Conservation (phyloP, 768 basidiomycete species). For the Flagelloscypha sp. region DNA sequence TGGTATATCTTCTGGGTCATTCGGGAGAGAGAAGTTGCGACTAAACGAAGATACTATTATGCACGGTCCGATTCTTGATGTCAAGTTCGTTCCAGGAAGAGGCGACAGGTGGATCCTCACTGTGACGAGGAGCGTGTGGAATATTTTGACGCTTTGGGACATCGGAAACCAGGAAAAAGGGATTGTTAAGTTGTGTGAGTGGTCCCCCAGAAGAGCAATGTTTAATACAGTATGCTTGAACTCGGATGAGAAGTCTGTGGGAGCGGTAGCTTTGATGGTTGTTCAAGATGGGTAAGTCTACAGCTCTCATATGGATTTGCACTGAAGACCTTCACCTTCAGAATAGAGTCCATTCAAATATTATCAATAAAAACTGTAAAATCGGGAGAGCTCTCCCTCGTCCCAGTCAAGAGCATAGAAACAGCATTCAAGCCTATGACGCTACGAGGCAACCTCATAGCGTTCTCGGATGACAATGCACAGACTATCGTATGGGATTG, state of each 20-base stretch:
- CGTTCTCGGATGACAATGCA: slow-evolving; percentile 42
- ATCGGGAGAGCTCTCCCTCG: slow-evolving; percentile 24
- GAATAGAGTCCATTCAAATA: slow-evolving; percentile 25
- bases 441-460: slow-evolving; percentile 44
- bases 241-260: slow-evolving; percentile 33
- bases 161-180: slow-evolving; percentile 16
- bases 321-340: slow-evolving; percentile 17
- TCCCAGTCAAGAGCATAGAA: slow-evolving; percentile 24
- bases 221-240: slow-evolving; percentile 49
- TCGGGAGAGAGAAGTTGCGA: slow-evolving; percentile 9
- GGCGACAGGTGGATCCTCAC: slow-evolving; percentile 40
- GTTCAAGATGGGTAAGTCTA: slow-evolving; percentile 33
- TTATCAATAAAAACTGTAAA: slow-evolving; percentile 13
- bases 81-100: slow-evolving; percentile 44
- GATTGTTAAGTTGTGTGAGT: slow-evolving; percentile 31
- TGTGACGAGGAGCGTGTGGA: slow-evolving; percentile 56
- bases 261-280: slow-evolving; percentile 42
- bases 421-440: slow-evolving; percentile 39
- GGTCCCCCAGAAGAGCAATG: slow-evolving; percentile 46
- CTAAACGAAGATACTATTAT: slow-evolving; percentile 17
- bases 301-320: slow-evolving; percentile 15
- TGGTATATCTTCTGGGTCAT: slow-evolving; percentile 8
- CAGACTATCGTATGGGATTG: slow-evolving; percentile 51
- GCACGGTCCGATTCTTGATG: slow-evolving; percentile 36
- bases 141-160: slow-evolving; percentile 47